Base-by-base conservation (phyloP, 371 early-diverging fungal genomes). In the Chytridium lagenaria region DNA sequence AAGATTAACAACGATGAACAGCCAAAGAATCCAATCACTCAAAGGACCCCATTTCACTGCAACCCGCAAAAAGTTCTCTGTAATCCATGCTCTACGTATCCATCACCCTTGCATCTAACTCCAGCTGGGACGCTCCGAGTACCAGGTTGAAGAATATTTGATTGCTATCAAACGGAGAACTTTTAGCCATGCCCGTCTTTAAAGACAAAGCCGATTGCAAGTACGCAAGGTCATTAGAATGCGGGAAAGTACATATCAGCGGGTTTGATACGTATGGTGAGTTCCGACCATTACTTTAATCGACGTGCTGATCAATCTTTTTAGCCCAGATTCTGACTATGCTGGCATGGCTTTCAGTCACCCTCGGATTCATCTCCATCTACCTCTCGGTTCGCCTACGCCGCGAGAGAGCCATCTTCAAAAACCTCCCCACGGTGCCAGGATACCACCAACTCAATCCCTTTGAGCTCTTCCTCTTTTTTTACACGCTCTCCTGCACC, bases 381-480 rank as follows among this genome's bases (percentile, higher is more conserved):
- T 26, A 10, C 36, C 63, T 63, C 30, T 34, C 30, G 31, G 10
- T 63, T 34, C 26, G 33, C 5, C 63, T 63, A 7, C 57, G 63
- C 10, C 63, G 36, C 2, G 63, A 31, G 26, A 19, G 36, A 2
- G 26, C 37, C 28, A 12, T 12, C 5, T 7, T 16, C 10, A 37
- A 63, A 34, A 16, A 26, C 63, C 33, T 16, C 16, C 23, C 34
- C 28, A 37, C 7, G 31, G 30, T 55, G 15, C 26, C 57, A 19
- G 26, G 26, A 19, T 63, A 3, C 30, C 26, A 19, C 22, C 63
- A 37, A 12, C 23, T 57, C 12, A 57, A 30, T 23, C 57, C n/a
- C 7, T 63, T 63, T 37, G 63, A 63, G 63, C 19, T 16, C 33
- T 63, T 63, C 63, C 63, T 63, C 28, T 16, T 63, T 12, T 63